Evolutionary conservation across 129 eudicot species (phyloP).

Genomic region (Calendula officinalis): DNA sequence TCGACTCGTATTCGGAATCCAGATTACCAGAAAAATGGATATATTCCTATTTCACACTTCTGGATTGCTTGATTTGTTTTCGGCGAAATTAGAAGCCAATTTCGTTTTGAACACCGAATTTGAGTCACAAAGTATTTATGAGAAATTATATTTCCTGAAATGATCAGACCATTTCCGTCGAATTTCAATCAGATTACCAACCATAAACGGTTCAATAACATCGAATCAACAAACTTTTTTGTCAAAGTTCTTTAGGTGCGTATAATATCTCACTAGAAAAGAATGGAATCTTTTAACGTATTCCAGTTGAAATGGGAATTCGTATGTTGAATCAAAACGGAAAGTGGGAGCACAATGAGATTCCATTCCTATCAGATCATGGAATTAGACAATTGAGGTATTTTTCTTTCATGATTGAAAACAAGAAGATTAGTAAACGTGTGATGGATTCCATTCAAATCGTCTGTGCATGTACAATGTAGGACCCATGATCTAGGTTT

Average conservation of each 20-base stretch:
- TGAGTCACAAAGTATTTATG: no score
- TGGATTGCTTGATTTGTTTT: no score
- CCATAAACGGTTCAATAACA: no score
- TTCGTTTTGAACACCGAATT: no score
- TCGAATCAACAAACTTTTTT: no score
- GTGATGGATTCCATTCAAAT: conserved; percentile 16
- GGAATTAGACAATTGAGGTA: conserved; percentile 20
- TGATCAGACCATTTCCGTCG: no score
- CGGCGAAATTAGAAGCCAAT: no score
- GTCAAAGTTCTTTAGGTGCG: background rate
- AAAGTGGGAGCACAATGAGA: conserved; percentile 26
- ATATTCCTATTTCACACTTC: no score
- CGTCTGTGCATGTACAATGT: background rate
- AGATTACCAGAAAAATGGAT: no score
- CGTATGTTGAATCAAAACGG: conserved; percentile 14
- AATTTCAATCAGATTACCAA: no score
- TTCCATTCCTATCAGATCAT: conserved; percentile 28
- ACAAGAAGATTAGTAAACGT: conserved; percentile 22
- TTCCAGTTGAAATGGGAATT: conserved; percentile 6
- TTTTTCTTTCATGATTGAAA: conserved; percentile 15
- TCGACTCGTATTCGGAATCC: no score
- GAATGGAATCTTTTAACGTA: background rate
- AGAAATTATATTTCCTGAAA: no score
- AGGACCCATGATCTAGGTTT: background rate
- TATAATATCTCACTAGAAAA: background rate